These are phyloP conservation scores for Pneumocystis wakefieldiae DNA, from an alignment of 1,139 yeast genomes.

Conservation along the genomic window DNA sequence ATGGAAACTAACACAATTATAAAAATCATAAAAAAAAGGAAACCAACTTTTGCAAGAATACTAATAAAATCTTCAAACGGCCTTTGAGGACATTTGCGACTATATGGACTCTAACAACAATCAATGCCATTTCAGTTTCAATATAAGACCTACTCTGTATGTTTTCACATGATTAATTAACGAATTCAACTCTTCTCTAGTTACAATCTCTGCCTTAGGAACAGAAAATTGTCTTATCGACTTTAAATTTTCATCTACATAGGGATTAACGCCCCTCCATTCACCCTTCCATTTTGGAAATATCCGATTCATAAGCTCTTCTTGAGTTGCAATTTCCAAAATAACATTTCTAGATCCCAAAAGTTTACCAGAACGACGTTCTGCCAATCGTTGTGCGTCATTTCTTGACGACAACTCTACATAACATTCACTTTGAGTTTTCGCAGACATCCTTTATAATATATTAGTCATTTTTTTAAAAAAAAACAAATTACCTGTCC, in stretches of 20 bases:
- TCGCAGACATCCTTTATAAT: conserved; percentile 8
- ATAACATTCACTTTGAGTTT: conserved; percentile 8
- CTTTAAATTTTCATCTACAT: neutral
- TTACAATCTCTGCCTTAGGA: conserved; percentile 1
- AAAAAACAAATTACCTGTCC: conserved; percentile 2
- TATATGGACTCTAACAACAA: neutral
- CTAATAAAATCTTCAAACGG: conserved; percentile 1
- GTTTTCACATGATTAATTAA: conserved; percentile 1
- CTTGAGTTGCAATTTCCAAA: neutral
- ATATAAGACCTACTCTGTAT: neutral
- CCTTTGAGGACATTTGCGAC: neutral
- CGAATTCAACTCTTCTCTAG: conserved; percentile 2
- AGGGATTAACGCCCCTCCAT: conserved; percentile 1
- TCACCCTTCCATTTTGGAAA: conserved; percentile 2
- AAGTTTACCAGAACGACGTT: conserved; percentile 3
- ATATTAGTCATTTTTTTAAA: conserved; percentile 2
- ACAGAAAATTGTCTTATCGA: conserved; percentile 1
- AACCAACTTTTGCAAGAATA: neutral
- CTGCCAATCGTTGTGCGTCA: conserved; percentile 11
- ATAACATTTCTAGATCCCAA: conserved; percentile 7
- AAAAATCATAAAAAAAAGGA: neutral
- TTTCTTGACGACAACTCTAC: conserved; percentile 5
- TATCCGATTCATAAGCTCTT: conserved; percentile 1
- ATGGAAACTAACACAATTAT: neutral
- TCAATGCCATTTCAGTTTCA: neutral